phyloP scores from a whole-genome alignment of 768 basidiomycete genomes.

The Suillus cothurnatus region DNA sequence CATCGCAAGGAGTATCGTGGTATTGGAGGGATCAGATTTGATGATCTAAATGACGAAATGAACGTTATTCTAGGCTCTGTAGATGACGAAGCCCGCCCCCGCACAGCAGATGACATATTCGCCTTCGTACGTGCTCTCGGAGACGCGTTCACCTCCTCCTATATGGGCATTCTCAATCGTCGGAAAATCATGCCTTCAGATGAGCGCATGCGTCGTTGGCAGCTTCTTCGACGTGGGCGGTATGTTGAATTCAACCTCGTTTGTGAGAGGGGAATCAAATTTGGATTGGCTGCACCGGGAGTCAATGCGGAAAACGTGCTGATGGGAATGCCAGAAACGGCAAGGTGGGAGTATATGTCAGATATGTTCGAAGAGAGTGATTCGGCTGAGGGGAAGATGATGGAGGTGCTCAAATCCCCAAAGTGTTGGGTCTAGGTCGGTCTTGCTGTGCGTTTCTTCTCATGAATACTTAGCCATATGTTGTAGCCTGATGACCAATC shows the following conservation, averaged over 20 bases:
- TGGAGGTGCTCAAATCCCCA: constrained; percentile 45
- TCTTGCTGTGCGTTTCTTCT: not conserved
- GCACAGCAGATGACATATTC: constrained; percentile 43
- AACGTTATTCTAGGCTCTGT: constrained; percentile 24
- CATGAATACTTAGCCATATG: not conserved
- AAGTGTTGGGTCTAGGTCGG: constrained; percentile 17
- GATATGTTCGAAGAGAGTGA: constrained; percentile 53
- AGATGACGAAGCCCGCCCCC: constrained; percentile 14
- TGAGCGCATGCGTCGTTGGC: constrained; percentile 48
- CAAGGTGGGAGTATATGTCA: constrained; percentile 69
- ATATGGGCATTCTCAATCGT: constrained; percentile 45
- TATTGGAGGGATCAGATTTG: constrained; percentile 58
- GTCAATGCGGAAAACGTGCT: constrained; percentile 65
- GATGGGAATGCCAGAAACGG: constrained; percentile 65
- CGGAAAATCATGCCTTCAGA: constrained; percentile 37
- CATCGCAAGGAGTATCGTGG: constrained; percentile 55
- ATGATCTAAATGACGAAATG: constrained; percentile 44
- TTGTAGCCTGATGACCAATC: not conserved
- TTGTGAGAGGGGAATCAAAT: constrained; percentile 71
- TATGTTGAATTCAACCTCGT: constrained; percentile 67
- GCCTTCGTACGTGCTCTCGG: constrained; percentile 43
- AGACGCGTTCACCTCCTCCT: constrained; percentile 49
- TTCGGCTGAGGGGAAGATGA: constrained; percentile 51
- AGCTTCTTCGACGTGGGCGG: constrained; percentile 51
- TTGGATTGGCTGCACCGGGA: constrained; percentile 61